A percentile compares a stretch with the other conserved stretches of the same genome.
These are phyloP conservation scores for Sphagnum tenellum DNA, from an alignment of 225 moss, liverwort and hornwort genomes.

Conservation along the genomic window DNA sequence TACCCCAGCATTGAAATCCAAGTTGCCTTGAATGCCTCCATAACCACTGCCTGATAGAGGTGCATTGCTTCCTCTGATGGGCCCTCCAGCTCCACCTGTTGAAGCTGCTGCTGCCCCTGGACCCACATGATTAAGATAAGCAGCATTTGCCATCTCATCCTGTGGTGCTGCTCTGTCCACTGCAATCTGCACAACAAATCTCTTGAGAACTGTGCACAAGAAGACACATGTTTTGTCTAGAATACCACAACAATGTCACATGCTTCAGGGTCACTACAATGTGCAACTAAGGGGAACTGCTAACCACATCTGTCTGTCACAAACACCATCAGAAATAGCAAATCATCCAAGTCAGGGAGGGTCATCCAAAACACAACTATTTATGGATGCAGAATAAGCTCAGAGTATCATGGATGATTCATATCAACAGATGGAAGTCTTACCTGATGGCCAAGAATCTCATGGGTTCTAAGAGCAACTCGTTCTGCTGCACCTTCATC, in stretches of 20 bases:
- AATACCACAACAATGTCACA: too few relatives aligned
- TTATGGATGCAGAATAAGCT: too few relatives aligned
- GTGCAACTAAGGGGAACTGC: too few relatives aligned
- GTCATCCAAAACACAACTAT: too few relatives aligned
- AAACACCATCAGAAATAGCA: too few relatives aligned
- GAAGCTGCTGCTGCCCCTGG: slow-evolving; percentile 42
- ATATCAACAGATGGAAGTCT: too few relatives aligned
- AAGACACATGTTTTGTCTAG: too few relatives aligned
- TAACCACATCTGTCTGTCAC: too few relatives aligned
- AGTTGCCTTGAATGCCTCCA: slow-evolving; percentile 56
- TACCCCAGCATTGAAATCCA: slow-evolving; percentile 74
- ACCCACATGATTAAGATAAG: slow-evolving; percentile 56
- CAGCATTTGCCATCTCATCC: slow-evolving; percentile 72
- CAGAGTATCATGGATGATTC: too few relatives aligned
- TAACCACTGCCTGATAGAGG: slow-evolving; percentile 68
- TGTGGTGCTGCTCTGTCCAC: slow-evolving; percentile 96
- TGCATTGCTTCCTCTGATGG: slow-evolving; percentile 78
- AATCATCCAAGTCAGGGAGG: too few relatives aligned
- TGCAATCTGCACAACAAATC: slow-evolving; percentile 53
- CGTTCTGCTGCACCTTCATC: slow-evolving; percentile 97
- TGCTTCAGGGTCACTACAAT: too few relatives aligned
- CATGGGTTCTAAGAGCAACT: slow-evolving; percentile 79
- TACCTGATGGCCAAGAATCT: slow-evolving; percentile 97
- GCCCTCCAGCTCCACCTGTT: slow-evolving; percentile 82
- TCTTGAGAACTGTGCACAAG: not conserved